Percentiles rank a stretch among this genome's conserved stretches.
phyloP scores from a whole-genome alignment of 768 basidiomycete species.

The Rhizopogon vesiculosus region DNA sequence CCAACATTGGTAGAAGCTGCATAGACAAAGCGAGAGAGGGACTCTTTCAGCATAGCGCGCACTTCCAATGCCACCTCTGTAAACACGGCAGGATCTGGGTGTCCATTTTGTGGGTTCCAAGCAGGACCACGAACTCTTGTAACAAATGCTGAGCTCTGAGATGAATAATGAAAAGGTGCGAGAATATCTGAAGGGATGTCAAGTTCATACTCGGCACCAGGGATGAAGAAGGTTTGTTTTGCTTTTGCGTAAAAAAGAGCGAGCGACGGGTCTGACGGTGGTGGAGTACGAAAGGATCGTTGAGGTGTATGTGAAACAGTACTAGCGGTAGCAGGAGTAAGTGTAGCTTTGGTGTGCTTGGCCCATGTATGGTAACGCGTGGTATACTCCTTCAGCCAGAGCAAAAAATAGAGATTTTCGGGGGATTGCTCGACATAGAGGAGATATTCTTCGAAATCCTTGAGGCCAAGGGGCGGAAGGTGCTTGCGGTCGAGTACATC shows the following conservation, averaged over 20 bases:
- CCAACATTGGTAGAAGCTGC: conserved; percentile 70
- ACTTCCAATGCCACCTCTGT: conserved; percentile 54
- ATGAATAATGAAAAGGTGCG: conserved; percentile 48
- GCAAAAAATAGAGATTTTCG: conserved; percentile 82
- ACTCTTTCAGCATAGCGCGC: conserved; percentile 54
- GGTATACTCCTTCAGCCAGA: conserved; percentile 77
- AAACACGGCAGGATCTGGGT: conserved; percentile 67
- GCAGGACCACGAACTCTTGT: conserved; percentile 4
- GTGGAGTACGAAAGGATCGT: conserved; percentile 25
- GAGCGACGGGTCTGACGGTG: conserved; percentile 45
- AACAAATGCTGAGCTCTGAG: conserved; percentile 24
- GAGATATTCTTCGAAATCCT: conserved; percentile 78
- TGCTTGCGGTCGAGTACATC: conserved; percentile 75
- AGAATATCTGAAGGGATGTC: conserved; percentile 64
- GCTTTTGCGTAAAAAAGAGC: conserved; percentile 76
- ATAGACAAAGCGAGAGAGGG: conserved; percentile 60
- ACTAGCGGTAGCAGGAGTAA: conserved; percentile 24
- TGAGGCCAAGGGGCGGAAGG: conserved; percentile 73
- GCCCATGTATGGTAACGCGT: conserved; percentile 39
- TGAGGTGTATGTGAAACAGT: background rate
- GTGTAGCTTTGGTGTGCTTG: conserved; percentile 21
- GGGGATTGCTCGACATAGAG: conserved; percentile 72
- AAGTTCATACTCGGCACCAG: conserved; percentile 67
- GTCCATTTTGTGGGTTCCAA: conserved; percentile 30
- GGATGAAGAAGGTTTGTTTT: conserved; percentile 77